Evolutionary conservation across 2,329 filamentous ascomycete species (phyloP).

Genomic region (Diaporthe sp.): DNA sequence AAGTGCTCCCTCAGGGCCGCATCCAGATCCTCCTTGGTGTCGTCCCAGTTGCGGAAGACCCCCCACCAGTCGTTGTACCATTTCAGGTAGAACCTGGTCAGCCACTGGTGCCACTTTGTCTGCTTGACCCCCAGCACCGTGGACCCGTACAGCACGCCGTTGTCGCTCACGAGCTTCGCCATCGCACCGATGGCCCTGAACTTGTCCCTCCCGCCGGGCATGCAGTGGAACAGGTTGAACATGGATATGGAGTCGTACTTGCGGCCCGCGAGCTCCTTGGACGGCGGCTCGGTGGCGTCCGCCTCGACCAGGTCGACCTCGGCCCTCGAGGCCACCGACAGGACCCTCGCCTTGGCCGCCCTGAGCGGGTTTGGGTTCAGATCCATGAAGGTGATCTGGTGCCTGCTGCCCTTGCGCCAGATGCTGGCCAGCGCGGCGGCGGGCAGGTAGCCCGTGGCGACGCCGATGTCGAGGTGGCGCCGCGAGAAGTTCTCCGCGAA

Average conservation of each 20-base stretch:
- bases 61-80: slow-evolving; percentile 51
- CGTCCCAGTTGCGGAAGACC: slow-evolving; percentile 57
- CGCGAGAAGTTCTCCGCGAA: slow-evolving; percentile 52
- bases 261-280: slow-evolving; percentile 44
- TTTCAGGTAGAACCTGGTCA: slow-evolving; percentile 47
- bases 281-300: slow-evolving; percentile 53
- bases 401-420: slow-evolving; percentile 42
- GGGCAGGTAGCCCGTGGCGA: slow-evolving; percentile 57
- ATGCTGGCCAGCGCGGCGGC: slow-evolving; percentile 46
- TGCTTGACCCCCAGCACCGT: slow-evolving; percentile 52
- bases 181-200: slow-evolving; percentile 49
- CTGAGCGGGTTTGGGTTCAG: slow-evolving; percentile 52
- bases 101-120: slow-evolving; percentile 45
- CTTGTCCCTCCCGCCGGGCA: slow-evolving; percentile 53
- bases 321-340: slow-evolving; percentile 42
- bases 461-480: slow-evolving; percentile 57
- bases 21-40: slow-evolving; percentile 52
- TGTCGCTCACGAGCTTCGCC: slow-evolving; percentile 50
- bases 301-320: slow-evolving; percentile 51
- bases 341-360: slow-evolving; percentile 48
- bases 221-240: slow-evolving; percentile 60
- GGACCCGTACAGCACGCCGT: slow-evolving; percentile 56
- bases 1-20: slow-evolving; percentile 53
- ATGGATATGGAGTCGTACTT: slow-evolving; percentile 59
- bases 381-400: slow-evolving; percentile 54